phyloP scores from a whole-genome alignment of 192 early-diverging fungal genomes.

The Borealophlyctis nickersoniae region DNA sequence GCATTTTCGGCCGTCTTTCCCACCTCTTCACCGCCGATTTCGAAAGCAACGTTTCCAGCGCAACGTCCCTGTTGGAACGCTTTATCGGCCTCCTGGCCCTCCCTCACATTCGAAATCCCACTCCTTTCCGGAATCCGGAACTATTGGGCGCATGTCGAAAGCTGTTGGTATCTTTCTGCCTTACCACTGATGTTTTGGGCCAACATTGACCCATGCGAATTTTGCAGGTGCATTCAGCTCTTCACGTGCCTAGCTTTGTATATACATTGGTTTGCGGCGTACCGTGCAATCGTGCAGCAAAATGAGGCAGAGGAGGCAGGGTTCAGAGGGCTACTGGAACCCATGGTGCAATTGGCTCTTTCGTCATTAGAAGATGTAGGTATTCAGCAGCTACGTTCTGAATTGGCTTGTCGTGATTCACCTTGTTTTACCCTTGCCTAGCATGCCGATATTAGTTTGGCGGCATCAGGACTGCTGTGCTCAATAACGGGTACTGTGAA shows the following conservation, averaged over 20 bases:
- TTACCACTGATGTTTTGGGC: background rate
- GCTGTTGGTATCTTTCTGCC: background rate
- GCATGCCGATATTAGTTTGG: background rate
- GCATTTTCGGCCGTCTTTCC: background rate
- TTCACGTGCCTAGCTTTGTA: background rate
- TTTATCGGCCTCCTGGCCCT: background rate
- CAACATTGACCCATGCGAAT: background rate
- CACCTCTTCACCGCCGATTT: slow-evolving; percentile 4
- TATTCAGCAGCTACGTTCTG: too few species aligned
- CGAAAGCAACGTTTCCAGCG: background rate
- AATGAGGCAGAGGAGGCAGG: background rate
- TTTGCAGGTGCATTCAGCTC: background rate
- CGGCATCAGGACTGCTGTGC: slow-evolving; percentile 3
- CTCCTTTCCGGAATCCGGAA: background rate
- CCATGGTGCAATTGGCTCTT: background rate
- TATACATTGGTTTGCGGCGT: slow-evolving; percentile 2
- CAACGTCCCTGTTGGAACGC: background rate
- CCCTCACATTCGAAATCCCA: background rate
- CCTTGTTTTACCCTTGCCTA: slow-evolving; percentile 8
- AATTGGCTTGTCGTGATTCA: too few species aligned
- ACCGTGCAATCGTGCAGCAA: background rate
- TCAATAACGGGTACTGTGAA: slow-evolving; percentile 16
- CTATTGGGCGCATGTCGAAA: background rate
- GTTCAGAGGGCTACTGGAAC: slow-evolving; percentile 2
- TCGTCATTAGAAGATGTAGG: background rate